phyloP scores from a whole-genome alignment of 2,329 filamentous ascomycete genomes.

The Alternaria sp. region DNA sequence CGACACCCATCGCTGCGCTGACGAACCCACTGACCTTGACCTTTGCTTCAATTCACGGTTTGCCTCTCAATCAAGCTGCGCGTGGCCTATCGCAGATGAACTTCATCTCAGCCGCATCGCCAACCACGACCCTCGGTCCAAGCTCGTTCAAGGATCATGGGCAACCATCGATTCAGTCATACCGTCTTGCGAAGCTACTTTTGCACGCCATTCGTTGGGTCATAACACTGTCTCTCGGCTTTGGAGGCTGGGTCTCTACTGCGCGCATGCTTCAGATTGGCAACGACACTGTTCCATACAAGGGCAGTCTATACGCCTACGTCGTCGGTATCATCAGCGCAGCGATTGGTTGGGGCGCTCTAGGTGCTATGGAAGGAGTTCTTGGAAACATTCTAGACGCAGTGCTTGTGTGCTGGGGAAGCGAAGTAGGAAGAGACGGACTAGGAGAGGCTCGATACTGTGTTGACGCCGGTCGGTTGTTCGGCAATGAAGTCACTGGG shows the following conservation, averaged over 20 bases:
- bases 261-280: conserved; percentile 76
- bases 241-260: conserved; percentile 95
- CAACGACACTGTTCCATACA: conserved; percentile 58
- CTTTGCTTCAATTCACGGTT: conserved; percentile 91
- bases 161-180: conserved; percentile 74
- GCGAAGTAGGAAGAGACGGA: conserved; percentile 67
- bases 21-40: conserved; percentile 93
- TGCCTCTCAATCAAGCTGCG: conserved; percentile 79
- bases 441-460: conserved; percentile 80
- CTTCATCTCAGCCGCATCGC: conserved; percentile 75
- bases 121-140: conserved; percentile 70
- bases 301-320: conserved; percentile 92
- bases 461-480: conserved; percentile 87
- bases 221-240: conserved; percentile 88
- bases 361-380: conserved; percentile 90
- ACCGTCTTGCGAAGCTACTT: conserved; percentile 88
- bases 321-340: conserved; percentile 90
- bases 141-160: conserved; percentile 51
- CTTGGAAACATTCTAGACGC: conserved; percentile 87
- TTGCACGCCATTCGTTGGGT: conserved; percentile 90
- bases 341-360: conserved; percentile 91
- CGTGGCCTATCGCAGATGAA: conserved; percentile 82
- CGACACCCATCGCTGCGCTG: conserved; percentile 82
- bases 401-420: conserved; percentile 92
- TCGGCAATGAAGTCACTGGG: conserved; percentile 65